These are phyloP conservation scores for Babesia ovata DNA, from an alignment of 169 alveolate genomes.

Conservation along the genomic window DNA sequence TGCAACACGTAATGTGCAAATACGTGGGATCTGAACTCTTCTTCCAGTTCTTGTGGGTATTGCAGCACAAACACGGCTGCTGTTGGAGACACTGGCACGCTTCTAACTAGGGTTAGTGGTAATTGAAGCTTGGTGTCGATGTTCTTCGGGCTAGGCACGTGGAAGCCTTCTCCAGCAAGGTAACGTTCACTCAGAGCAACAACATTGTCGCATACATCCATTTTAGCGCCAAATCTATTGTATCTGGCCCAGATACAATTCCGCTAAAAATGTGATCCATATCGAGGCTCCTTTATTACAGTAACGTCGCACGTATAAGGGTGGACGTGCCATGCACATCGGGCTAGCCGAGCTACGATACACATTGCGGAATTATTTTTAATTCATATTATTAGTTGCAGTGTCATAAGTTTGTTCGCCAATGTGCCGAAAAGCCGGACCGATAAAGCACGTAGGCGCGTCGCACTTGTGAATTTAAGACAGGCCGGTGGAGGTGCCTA, in stretches of 20 bases:
- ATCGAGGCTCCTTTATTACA: no score
- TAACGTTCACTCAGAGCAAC: not conserved
- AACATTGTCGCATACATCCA: not conserved
- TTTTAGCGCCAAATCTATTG: not conserved
- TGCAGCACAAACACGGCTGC: slow-evolving; percentile 40
- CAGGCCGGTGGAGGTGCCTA: not conserved
- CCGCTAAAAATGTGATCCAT: no score
- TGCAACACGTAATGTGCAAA: slow-evolving; percentile 43
- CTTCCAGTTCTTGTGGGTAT: slow-evolving; percentile 39
- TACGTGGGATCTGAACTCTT: slow-evolving; percentile 24
- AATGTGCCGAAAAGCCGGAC: no score
- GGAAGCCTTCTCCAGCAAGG: slow-evolving; percentile 16
- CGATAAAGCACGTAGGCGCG: not conserved
- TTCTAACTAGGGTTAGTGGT: not conserved
- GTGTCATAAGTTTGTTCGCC: no score
- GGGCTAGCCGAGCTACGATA: no score
- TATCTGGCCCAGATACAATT: no score
- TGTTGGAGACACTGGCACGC: slow-evolving; percentile 51
- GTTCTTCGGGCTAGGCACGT: not conserved
- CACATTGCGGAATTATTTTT: no score
- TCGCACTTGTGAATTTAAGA: not conserved
- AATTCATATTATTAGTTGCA: no score
- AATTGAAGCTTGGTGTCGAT: not conserved
- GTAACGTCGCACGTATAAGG: no score
- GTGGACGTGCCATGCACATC: no score